phyloP scores from a whole-genome alignment of 805 yeast genomes.

The Monosporozyma siamensis region DNA sequence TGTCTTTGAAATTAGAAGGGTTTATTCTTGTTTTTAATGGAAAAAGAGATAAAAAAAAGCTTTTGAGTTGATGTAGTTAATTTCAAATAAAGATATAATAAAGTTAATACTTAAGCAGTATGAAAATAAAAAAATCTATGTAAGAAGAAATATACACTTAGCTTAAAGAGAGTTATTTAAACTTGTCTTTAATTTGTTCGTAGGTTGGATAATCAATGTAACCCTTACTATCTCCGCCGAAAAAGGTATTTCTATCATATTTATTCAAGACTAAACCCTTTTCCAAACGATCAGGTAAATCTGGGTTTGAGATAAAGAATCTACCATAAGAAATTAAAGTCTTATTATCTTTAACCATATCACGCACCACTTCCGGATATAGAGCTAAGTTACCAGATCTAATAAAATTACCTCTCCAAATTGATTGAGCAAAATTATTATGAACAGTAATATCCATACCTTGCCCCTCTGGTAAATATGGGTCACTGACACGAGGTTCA shows the following conservation, averaged over 20 bases:
- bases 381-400: conserved; percentile 32
- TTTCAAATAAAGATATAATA: too few relatives aligned
- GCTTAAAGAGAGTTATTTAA: too few relatives aligned
- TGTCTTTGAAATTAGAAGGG: too few relatives aligned
- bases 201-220: conserved; percentile 34
- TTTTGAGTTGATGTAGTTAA: too few relatives aligned
- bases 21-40: too few relatives aligned
- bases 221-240: conserved; percentile 29
- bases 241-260: conserved; percentile 42
- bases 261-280: conserved; percentile 31
- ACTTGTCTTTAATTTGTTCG: conserved; percentile 5
- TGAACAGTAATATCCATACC: conserved; percentile 22
- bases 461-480: conserved; percentile 14
- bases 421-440: conserved; percentile 32
- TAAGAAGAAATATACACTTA: too few relatives aligned
- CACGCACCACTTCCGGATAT: conserved; percentile 9
- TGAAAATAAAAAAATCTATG: too few relatives aligned
- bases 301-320: conserved; percentile 45
- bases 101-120: too few relatives aligned
- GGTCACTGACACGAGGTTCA: conserved; percentile 32
- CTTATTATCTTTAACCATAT: conserved; percentile 25
- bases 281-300: conserved; percentile 35
- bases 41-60: too few relatives aligned
- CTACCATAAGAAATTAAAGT: conserved; percentile 40
- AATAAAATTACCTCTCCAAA: conserved; percentile 38